Evolutionary conservation across 345 rosid genomes (phyloP), one percentile per base, ranked within the genome.

Genomic region (Salix dunnii): DNA sequence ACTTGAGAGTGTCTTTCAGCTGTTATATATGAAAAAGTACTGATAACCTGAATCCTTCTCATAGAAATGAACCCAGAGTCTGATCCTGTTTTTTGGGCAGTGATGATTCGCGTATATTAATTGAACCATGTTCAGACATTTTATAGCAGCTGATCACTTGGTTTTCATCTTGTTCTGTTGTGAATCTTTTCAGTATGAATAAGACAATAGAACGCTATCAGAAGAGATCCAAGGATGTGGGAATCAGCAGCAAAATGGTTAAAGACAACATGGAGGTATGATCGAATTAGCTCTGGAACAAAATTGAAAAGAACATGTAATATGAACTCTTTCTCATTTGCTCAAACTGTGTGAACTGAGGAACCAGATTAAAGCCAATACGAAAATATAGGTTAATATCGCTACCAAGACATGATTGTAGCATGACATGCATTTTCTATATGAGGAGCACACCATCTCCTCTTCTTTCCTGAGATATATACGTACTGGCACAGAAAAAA

Each of bases 131-230:
- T 55, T 55, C 23, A 55, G n/a, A 55, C 9, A n/a, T n/a, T 55
- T 55, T 21, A 25, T 33, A 5, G 36, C 4, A 55, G 9, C 61
- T 55, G 61, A 27, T 58, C 58, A 9, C 3, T 12, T 33, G 48
- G 51, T 65, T 49, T 49, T 53, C 7, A 9, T 68, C 5, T 43
- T 67, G 30, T n/a, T 61, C 68, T 64, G 35, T 55, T 55, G 20
- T 67, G 69, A 14, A 7, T 67, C 77, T 48, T 75, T 79, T 12
- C 86, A 94, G 97, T 76, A 75, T 85, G 82, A 81, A 75, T 67
- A 88, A 81, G 78, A 92, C 89, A 23, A 87, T 94, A 81, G 98
- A 94, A 67, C 83, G 91, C 53, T 94, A 94, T 78, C 91, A 88
- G 68, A 92, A 78, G 80, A 88, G 85, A 78, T 67, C 82, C 65